Evolutionary conservation across 768 basidiomycete species (phyloP).

Genomic region (Amyloporia xantha): DNA sequence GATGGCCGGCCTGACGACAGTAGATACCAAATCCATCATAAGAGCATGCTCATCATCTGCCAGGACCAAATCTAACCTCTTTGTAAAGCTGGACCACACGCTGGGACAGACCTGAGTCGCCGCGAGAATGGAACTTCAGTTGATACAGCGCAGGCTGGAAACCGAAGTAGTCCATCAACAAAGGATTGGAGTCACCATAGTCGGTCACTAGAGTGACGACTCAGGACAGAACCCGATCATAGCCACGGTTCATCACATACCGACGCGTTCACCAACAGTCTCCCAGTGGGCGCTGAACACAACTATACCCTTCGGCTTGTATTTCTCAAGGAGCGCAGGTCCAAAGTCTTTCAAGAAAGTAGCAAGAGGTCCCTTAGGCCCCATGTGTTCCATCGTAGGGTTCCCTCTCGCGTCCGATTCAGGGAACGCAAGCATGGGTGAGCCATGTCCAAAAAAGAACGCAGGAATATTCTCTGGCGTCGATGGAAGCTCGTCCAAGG

Average conservation of each 20-base stretch:
- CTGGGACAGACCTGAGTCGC: conserved; percentile 49
- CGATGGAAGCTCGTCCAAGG: conserved; percentile 47
- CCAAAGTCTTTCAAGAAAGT: conserved; percentile 63
- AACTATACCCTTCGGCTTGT: conserved; percentile 71
- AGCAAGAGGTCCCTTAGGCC: conserved; percentile 48
- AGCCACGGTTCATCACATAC: conserved; percentile 27
- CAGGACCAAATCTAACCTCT: conserved; percentile 30
- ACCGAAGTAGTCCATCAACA: conserved; percentile 70
- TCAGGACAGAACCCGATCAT: not conserved
- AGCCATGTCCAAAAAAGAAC: conserved; percentile 74
- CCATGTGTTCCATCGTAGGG: conserved; percentile 23
- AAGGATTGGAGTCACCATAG: conserved; percentile 70
- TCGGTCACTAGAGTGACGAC: conserved; percentile 50
- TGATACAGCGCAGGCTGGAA: conserved; percentile 55
- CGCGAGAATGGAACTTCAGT: conserved; percentile 61
- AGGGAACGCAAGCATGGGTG: conserved; percentile 43
- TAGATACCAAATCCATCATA: not conserved
- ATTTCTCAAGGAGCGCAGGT: conserved; percentile 55
- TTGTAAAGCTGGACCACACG: conserved; percentile 56
- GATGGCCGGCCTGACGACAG: conserved; percentile 40
- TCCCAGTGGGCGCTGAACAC: conserved; percentile 87
- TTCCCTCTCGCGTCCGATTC: conserved; percentile 6
- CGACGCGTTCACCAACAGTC: conserved; percentile 48
- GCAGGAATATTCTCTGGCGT: conserved; percentile 58
- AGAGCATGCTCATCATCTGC: not conserved